These are phyloP conservation scores for Neostapfia colusana DNA, from an alignment of 176 grass and related monocot genomes.

Conservation along the genomic window DNA sequence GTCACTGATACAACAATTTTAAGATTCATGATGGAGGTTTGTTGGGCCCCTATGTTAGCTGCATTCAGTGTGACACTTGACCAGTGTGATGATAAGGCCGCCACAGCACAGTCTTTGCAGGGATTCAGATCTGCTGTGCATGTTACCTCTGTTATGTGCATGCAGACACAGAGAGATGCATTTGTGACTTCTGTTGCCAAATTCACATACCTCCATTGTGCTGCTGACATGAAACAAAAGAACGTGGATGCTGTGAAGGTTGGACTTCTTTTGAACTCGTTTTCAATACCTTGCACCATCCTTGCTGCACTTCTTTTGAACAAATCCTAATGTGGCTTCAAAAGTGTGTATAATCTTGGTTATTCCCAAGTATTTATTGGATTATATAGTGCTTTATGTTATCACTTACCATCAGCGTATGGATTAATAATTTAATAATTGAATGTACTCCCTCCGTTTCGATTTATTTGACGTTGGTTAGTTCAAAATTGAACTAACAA, in stretches of 20 bases:
- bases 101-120: constrained; percentile 78
- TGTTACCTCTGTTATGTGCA: constrained; percentile 86
- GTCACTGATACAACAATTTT: constrained; percentile 85
- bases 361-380: constrained; percentile 12
- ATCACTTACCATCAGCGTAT: constrained; percentile 11
- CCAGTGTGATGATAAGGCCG: constrained; percentile 83
- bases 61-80: constrained; percentile 98
- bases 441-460: too few relatives aligned
- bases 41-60: constrained; percentile 98
- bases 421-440: constrained; percentile 10
- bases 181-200: constrained; percentile 98
- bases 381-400: constrained; percentile 7
- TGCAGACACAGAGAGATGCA: constrained; percentile 97
- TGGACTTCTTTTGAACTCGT: too few relatives aligned
- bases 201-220: constrained; percentile 98
- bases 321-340: constrained; percentile 13
- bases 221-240: constrained; percentile 97
- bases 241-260: constrained; percentile 99
- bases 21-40: constrained; percentile 97
- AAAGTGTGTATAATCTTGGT: not conserved
- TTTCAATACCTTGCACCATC: too few relatives aligned
- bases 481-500: too few relatives aligned
- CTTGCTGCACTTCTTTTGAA: constrained; percentile 4
- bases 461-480: too few relatives aligned
- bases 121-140: constrained; percentile 88